Evolutionary conservation across 768 basidiomycete species (phyloP).

Genomic region (Suillus hirtellus): DNA sequence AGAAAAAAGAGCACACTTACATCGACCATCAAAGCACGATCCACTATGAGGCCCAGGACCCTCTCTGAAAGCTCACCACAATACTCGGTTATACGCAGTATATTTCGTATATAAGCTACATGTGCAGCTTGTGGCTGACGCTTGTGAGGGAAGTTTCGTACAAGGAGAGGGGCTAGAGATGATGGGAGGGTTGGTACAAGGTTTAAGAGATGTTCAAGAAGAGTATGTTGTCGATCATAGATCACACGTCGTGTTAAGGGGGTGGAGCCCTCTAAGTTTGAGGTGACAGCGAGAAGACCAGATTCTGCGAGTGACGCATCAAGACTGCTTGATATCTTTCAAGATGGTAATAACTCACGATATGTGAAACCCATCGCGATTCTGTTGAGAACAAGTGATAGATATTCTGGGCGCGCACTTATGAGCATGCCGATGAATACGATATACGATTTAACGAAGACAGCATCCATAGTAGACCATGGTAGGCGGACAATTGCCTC

Average conservation of each 20-base stretch:
- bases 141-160: constrained; percentile 90
- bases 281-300: constrained; percentile 61
- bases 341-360: constrained; percentile 55
- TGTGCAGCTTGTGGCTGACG: constrained; percentile 79
- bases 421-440: constrained; percentile 90
- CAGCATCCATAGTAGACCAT: constrained; percentile 89
- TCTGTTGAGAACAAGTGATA: constrained; percentile 78
- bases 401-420: constrained; percentile 89
- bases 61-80: constrained; percentile 86
- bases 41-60: constrained; percentile 83
- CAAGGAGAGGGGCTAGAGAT: constrained; percentile 81
- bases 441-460: constrained; percentile 85
- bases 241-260: constrained; percentile 81
- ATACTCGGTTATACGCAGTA: constrained; percentile 79
- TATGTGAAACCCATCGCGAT: constrained; percentile 85
- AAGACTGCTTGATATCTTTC: constrained; percentile 8
- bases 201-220: constrained; percentile 83
- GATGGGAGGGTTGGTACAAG: constrained; percentile 91
- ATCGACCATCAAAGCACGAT: constrained; percentile 95
- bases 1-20: constrained; percentile 46
- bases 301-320: constrained; percentile 53
- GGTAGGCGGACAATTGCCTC: constrained; percentile 85
- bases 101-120: constrained; percentile 87
- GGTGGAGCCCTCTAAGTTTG: constrained; percentile 58
- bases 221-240: constrained; percentile 83